These are phyloP conservation scores for Yamadazyma nakazawae DNA, from an alignment of 805 yeast genomes.

Conservation along the genomic window DNA sequence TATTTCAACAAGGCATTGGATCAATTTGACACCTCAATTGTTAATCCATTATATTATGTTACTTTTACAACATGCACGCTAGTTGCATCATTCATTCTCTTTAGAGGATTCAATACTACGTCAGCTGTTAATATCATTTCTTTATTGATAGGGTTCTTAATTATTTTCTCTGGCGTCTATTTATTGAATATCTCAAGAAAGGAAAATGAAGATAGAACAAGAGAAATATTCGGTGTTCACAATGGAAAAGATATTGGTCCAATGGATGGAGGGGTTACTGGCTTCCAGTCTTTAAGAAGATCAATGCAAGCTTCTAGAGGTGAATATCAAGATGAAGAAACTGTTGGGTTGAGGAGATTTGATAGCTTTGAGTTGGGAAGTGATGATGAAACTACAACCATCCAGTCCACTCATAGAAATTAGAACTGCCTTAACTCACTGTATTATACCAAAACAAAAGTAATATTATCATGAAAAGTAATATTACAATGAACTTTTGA, in stretches of 20 bases:
- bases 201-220: slow-evolving; percentile 48
- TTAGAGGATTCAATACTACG: slow-evolving; percentile 83
- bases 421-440: background rate
- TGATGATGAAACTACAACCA: slow-evolving; percentile 27
- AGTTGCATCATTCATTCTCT: slow-evolving; percentile 79
- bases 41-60: slow-evolving; percentile 86
- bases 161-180: slow-evolving; percentile 85
- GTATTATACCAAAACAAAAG: background rate
- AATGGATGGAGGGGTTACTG: slow-evolving; percentile 79
- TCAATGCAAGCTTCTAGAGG: slow-evolving; percentile 63
- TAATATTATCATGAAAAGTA: background rate
- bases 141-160: slow-evolving; percentile 77
- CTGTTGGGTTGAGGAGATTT: slow-evolving; percentile 55
- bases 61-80: slow-evolving; percentile 87
- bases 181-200: slow-evolving; percentile 74
- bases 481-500: background rate
- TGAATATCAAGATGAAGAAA: slow-evolving; percentile 39
- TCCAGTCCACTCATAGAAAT: slow-evolving; percentile 7
- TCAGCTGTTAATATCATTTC: slow-evolving; percentile 77
- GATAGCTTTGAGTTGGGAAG: slow-evolving; percentile 56
- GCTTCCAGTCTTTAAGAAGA: slow-evolving; percentile 66
- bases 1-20: slow-evolving; percentile 91
- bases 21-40: slow-evolving; percentile 89
- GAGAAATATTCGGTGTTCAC: slow-evolving; percentile 63
- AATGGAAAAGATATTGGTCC: slow-evolving; percentile 53